A percentile compares a stretch with the other conserved stretches of the same genome.
phyloP scores from a whole-genome alignment of 352 stramenopile genomes.

The Phytophthora pinifolia region DNA sequence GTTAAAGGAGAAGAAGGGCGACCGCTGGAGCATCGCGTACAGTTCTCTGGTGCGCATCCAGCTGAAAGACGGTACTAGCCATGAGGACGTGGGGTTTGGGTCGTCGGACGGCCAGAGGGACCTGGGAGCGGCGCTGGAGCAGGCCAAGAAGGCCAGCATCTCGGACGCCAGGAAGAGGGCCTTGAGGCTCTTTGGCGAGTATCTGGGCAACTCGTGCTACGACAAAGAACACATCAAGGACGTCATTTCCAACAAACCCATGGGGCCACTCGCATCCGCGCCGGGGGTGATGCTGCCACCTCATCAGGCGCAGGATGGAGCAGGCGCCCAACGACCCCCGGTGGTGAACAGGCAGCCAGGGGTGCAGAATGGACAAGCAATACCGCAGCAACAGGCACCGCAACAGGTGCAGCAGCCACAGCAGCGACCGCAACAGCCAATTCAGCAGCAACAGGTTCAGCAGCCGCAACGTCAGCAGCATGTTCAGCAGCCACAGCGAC shows the following conservation, averaged over 20 bases:
- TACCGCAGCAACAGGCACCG: constrained; percentile 4
- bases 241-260: constrained; percentile 55
- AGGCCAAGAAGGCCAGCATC: constrained; percentile 88
- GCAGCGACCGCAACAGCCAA: constrained; percentile 4
- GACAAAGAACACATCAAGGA: constrained; percentile 86
- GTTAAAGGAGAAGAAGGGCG: constrained; percentile 71
- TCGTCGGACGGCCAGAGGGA: constrained; percentile 78
- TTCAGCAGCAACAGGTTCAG: constrained; percentile 12
- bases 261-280: constrained; percentile 22
- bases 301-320: constrained; percentile 1
- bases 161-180: constrained; percentile 82
- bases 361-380: constrained; percentile 5
- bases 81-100: constrained; percentile 85
- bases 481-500: constrained; percentile 8
- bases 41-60: constrained; percentile 83
- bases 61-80: constrained; percentile 81
- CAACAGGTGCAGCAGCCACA: constrained; percentile 4
- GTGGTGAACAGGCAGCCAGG: constrained; percentile 4
- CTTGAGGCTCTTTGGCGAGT: constrained; percentile 83
- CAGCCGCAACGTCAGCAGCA: constrained; percentile 14
- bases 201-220: constrained; percentile 87
- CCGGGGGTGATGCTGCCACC: constrained; percentile 25
- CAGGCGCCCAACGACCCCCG: background rate
- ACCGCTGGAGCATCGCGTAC: constrained; percentile 77
- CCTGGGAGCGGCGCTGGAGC: constrained; percentile 70